Evolutionary conservation across 2,329 filamentous ascomycete species (phyloP).

Genomic region (Verticillium isaacii): DNA sequence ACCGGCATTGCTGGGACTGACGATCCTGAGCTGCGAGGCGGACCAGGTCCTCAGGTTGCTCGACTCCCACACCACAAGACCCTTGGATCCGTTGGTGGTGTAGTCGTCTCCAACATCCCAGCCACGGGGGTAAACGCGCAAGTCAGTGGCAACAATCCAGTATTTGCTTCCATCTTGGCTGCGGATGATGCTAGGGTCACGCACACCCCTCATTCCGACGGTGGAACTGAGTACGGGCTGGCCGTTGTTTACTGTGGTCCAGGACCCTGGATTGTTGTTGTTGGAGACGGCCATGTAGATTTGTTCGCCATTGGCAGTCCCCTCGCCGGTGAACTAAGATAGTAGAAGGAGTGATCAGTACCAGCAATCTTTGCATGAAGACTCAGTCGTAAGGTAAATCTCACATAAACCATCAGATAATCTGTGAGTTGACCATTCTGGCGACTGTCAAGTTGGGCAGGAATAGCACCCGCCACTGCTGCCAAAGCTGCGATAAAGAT

Average conservation of each 20-base stretch:
- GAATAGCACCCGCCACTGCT: background rate
- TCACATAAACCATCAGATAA: background rate
- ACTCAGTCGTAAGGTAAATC: background rate
- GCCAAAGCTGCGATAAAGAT: background rate
- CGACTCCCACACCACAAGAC: slow-evolving; percentile 35
- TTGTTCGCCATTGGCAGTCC: slow-evolving; percentile 26
- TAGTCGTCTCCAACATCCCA: slow-evolving; percentile 16
- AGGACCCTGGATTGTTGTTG: slow-evolving; percentile 34
- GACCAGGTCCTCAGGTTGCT: slow-evolving; percentile 33
- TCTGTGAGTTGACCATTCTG: background rate
- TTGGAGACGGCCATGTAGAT: slow-evolving; percentile 34
- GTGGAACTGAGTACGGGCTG: slow-evolving; percentile 30
- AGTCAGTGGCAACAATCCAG: slow-evolving; percentile 34
- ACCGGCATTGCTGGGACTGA: slow-evolving; percentile 31
- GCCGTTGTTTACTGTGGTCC: slow-evolving; percentile 32
- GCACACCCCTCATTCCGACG: slow-evolving; percentile 30
- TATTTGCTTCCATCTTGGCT: slow-evolving; percentile 31
- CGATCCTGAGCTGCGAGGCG: slow-evolving; percentile 29
- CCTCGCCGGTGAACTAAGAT: slow-evolving; percentile 27
- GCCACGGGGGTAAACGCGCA: slow-evolving; percentile 24
- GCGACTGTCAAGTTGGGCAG: background rate
- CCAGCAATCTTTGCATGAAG: no score
- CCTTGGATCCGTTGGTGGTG: slow-evolving; percentile 20
- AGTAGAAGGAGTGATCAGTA: background rate
- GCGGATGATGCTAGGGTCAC: slow-evolving; percentile 37